Base-by-base conservation (phyloP, 2,329 filamentous ascomycete species). In the Trichoderma cornu-damae region DNA sequence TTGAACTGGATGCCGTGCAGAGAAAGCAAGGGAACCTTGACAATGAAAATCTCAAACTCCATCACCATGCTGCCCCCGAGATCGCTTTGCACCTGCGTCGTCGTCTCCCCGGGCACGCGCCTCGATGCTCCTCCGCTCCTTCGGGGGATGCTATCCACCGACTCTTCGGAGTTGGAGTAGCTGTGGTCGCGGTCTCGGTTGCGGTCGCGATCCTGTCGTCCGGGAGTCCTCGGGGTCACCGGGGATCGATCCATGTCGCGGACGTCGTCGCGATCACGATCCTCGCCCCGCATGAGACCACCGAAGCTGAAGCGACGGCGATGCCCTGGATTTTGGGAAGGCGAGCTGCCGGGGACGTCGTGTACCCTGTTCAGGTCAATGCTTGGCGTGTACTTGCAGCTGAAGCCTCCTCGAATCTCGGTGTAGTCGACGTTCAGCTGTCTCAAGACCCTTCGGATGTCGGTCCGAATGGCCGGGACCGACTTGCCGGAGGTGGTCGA, bases 1-100 rank as follows among this genome's bases (percentile, higher is more conserved):
- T 99, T 99, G 78, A 99, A 99, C 71, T 97, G 94, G 61, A 99
- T 92, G 48, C 94, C 94, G 68, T 99, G 93, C 58, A 99, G 75
- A 40, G 88, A 91, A 60, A 99, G 84, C 51, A 99, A 77, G 11
- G 94, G 94, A 24, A 99, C 91, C 75, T 99, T 99, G 70, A 99
- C 94, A 64, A 99, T 94, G 64, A 96, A 86, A 61, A 97, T 96
- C 70, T 99, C 94, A 68, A 97, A 99, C 62, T 89, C 86, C 52
- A 97, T 77, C 37, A 89, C 80, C 81, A 96, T 86, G 72, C 84
- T 93, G 58, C 85, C 87, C 3, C 91, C 92, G 26, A 95, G 81
- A 66, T 96, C 93, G 64, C 84, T 93, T 70, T 96, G 90, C 22
- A 96, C 91, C 59, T 94, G 90, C 3, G 92, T 96, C 49, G 86